phyloP scores from a whole-genome alignment of 192 early-diverging fungal genomes.

The Coemansia sp. region DNA sequence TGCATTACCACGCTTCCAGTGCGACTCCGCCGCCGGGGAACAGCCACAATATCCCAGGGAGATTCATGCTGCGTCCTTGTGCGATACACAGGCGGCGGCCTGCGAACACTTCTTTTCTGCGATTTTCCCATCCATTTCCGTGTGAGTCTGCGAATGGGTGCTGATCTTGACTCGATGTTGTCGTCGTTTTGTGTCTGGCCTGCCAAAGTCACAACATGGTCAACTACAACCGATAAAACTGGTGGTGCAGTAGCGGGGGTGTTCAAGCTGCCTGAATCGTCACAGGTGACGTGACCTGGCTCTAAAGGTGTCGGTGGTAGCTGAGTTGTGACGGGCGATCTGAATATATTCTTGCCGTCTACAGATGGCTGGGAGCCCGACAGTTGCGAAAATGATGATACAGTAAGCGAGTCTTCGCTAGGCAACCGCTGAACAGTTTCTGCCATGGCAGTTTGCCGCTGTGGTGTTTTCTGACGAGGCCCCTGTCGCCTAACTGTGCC shows the following conservation, averaged over 20 bases:
- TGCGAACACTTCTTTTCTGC: background rate
- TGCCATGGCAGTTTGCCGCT: background rate
- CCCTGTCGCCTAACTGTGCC: conserved; percentile 15
- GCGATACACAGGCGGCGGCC: conserved; percentile 15
- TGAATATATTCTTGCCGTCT: background rate
- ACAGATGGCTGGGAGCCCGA: background rate
- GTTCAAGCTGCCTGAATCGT: background rate
- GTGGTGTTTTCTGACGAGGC: conserved; percentile 8
- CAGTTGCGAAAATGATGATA: conserved; percentile 9
- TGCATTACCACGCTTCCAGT: conserved; percentile 12
- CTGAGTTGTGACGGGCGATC: background rate
- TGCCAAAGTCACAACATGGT: conserved; percentile 9
- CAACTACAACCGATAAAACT: conserved; percentile 5
- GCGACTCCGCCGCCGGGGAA: conserved; percentile 16
- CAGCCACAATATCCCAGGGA: conserved; percentile 36
- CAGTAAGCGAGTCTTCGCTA: conserved; percentile 9
- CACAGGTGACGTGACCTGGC: background rate
- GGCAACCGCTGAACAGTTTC: background rate
- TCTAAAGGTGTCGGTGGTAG: background rate
- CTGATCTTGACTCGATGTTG: background rate
- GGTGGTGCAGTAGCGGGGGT: background rate
- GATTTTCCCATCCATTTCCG: conserved; percentile 10
- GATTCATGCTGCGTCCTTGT: conserved; percentile 27
- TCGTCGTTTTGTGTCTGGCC: background rate
- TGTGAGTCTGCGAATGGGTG: conserved; percentile 10